Conservation (phyloP, 768 basidiomycete genomes). For the Ramaria sp. region DNA sequence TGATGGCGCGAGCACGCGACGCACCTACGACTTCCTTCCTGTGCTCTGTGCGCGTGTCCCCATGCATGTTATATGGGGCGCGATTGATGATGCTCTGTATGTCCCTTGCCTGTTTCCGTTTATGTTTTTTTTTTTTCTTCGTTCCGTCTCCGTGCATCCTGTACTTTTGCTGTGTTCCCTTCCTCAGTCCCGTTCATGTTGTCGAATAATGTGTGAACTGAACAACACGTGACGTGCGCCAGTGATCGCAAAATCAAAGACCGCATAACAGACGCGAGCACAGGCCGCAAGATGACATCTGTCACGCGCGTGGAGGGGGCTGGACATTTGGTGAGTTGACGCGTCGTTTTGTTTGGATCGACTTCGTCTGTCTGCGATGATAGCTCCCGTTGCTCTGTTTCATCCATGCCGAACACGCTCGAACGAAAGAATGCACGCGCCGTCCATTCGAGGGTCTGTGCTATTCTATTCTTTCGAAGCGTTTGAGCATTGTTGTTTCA, state of each 20-base stretch:
- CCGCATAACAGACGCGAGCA: conserved; percentile 24
- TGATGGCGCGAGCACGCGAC: conserved; percentile 24
- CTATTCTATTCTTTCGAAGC: too few species aligned
- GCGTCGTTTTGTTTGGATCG: too few species aligned
- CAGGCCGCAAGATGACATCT: conserved; percentile 31
- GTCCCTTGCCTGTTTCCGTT: conserved; percentile 7
- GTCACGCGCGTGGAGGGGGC: conserved; percentile 27
- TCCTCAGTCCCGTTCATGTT: too few species aligned
- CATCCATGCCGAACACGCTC: too few species aligned
- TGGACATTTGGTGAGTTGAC: conserved; percentile 30
- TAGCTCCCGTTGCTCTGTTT: too few species aligned
- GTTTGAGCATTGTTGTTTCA: too few species aligned
- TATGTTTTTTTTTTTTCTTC: neutral
- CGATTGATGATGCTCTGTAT: conserved; percentile 33
- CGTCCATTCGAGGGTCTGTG: too few species aligned
- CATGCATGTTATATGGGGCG: conserved; percentile 38
- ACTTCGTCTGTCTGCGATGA: too few species aligned
- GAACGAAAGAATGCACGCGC: too few species aligned
- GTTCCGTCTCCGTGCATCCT: too few species aligned
- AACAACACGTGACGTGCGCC: neutral
- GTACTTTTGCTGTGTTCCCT: too few species aligned
- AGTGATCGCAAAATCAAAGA: conserved; percentile 28
- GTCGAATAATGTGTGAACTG: too few species aligned
- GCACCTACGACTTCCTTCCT: conserved; percentile 25
- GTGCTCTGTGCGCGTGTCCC: conserved; percentile 24